Conservation (phyloP, 768 basidiomycete genomes). For the Boletus vermiculosoides region DNA sequence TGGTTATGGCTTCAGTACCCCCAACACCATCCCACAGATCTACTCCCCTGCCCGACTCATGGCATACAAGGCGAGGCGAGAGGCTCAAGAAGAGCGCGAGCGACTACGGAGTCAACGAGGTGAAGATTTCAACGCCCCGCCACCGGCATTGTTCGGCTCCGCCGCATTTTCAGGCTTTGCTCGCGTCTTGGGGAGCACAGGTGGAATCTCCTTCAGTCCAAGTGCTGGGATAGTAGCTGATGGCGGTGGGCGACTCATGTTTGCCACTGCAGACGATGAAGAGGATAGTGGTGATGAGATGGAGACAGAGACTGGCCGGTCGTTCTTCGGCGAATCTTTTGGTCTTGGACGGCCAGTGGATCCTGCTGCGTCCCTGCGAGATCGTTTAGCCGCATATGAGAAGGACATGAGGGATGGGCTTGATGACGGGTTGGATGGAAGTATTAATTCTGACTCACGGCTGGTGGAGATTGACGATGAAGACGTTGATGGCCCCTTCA, state of each 20-base stretch:
- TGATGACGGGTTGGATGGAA: slow-evolving; percentile 27
- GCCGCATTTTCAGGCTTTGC: slow-evolving; percentile 48
- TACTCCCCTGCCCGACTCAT: slow-evolving; percentile 64
- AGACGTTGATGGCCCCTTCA: slow-evolving; percentile 31
- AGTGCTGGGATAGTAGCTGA: slow-evolving; percentile 52
- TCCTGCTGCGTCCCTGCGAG: slow-evolving; percentile 55
- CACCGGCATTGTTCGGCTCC: slow-evolving; percentile 35
- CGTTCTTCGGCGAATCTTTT: slow-evolving; percentile 51
- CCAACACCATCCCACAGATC: slow-evolving; percentile 69
- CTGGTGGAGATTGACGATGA: slow-evolving; percentile 37
- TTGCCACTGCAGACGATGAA: slow-evolving; percentile 57
- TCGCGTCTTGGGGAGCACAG: slow-evolving; percentile 52
- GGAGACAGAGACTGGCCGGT: slow-evolving; percentile 34
- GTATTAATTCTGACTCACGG: slow-evolving; percentile 18
- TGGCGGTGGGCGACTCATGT: slow-evolving; percentile 52
- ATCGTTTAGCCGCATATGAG: slow-evolving; percentile 63
- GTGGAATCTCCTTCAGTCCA: slow-evolving; percentile 67
- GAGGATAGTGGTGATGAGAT: slow-evolving; percentile 57
- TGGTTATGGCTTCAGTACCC: slow-evolving; percentile 75
- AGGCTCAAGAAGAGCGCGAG: slow-evolving; percentile 53
- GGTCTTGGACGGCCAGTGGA: slow-evolving; percentile 47
- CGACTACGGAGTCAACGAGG: slow-evolving; percentile 37
- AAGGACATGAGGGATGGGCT: slow-evolving; percentile 41
- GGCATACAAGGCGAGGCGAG: slow-evolving; percentile 60
- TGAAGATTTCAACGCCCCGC: slow-evolving; percentile 28